Evolutionary conservation across 2,329 filamentous ascomycete genomes (phyloP), one percentile per base, ranked within the genome.

Genomic region (Dothideomycetes sp.): DNA sequence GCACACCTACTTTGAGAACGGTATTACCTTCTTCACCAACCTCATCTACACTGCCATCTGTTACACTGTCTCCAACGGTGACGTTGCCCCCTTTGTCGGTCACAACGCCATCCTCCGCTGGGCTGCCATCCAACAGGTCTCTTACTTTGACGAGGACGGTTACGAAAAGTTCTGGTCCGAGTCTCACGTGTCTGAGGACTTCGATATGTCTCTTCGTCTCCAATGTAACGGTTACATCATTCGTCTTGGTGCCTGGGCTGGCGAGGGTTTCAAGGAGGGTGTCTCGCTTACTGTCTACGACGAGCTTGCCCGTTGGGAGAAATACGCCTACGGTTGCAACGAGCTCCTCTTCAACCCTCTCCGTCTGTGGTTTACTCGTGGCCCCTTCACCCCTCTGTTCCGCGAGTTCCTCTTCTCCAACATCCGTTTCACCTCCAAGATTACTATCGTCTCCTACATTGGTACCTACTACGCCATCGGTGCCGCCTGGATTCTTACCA

Each of bases 1-100:
- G 1, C 66, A 75, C 51, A 78, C 73, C 39, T 83, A 77, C 61
- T 87, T 87, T 51, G 83, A 88, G 60, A 81, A 80, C 49, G 79
- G 76, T 30, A 82, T 84, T 52, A 83, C 81, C 1, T 87, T 82
- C 64, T 86, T 87, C 63, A 87, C 82, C 29, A 79, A 86, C 53
- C 70, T 87, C 37, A 76, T 87, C 51, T 88, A 86, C 64, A 79
- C 75, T 0, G 74, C 79, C 23, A 86, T 86, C 52, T 69, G 73
- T 18, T 86, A 79, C 53, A 74, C 77, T 15, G 80, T 85, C 19
- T 74, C 76, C 5, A 80, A 75, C 36, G 82, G 82, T 4, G 82
- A 87, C 39, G 74, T 81, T 5, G 78, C 81, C 0, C 81, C 80
- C 1, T 86, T 86, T 50, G 82, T 86, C 46, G 82, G 82, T 1